Evolutionary conservation across 257 asterid genomes (phyloP).

Genomic region (Verbena officinalis): DNA sequence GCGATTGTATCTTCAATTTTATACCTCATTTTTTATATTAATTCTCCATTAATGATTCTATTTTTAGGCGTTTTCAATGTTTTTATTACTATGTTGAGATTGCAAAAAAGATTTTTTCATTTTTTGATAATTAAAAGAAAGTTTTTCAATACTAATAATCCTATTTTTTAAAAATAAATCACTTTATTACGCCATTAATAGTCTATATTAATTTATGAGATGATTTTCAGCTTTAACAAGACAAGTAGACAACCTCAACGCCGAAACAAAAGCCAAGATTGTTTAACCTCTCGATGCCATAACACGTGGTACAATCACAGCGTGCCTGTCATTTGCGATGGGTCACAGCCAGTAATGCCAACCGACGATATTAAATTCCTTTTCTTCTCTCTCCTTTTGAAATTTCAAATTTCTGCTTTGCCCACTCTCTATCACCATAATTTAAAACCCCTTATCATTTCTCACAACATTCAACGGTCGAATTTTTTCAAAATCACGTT

Average conservation of each 20-base stretch:
- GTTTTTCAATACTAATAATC: no score
- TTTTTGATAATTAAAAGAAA: no score
- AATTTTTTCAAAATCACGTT: constrained; percentile 22
- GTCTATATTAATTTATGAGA: no score
- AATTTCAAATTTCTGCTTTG: constrained; percentile 32
- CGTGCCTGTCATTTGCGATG: constrained; percentile 17
- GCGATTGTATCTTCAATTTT: no score
- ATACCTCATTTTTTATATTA: no score
- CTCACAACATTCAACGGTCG: constrained; percentile 47
- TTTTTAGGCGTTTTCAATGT: no score
- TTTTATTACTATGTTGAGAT: no score
- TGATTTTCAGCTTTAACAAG: not conserved
- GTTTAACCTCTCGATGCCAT: not conserved
- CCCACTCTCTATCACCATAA: constrained; percentile 11
- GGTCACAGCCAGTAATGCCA: constrained; percentile 30
- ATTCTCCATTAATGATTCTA: no score
- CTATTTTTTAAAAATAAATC: no score
- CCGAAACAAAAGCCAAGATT: not conserved
- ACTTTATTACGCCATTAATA: no score
- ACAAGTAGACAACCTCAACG: not conserved
- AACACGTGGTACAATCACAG: constrained; percentile 24
- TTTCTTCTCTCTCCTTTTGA: constrained; percentile 12
- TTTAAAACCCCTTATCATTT: constrained; percentile 31
- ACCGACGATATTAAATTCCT: constrained; percentile 9
- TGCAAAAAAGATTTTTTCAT: no score